A percentile compares a stretch with the other conserved stretches of the same genome.
Conservation (phyloP, 768 basidiomycete genomes). For the Hirschioporus abietinus region DNA sequence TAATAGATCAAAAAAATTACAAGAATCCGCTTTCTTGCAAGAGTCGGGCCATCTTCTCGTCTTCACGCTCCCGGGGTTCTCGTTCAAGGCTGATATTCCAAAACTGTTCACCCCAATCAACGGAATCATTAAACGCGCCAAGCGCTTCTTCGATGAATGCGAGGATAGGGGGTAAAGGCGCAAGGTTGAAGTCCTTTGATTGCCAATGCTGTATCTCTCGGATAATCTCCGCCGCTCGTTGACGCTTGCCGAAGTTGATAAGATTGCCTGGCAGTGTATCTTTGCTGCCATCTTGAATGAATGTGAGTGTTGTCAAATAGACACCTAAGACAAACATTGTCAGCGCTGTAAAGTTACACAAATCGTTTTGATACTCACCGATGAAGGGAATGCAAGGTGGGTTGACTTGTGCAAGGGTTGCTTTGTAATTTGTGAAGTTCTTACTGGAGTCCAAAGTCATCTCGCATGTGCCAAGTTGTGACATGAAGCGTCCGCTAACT, state of each 20-base stretch:
- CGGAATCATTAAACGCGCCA: conserved; percentile 60
- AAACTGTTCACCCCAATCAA: conserved; percentile 68
- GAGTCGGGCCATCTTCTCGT: conserved; percentile 92
- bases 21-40: conserved; percentile 87
- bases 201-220: conserved; percentile 97
- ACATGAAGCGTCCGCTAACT: conserved; percentile 68
- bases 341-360: conserved; percentile 1
- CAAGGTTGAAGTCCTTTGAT: conserved; percentile 82
- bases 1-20: conserved; percentile 23
- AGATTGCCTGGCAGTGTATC: conserved; percentile 73
- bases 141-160: conserved; percentile 77
- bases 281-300: conserved; percentile 94
- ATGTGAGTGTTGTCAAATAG: conserved; percentile 93
- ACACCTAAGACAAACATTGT: conserved; percentile 53
- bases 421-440: conserved; percentile 86
- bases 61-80: conserved; percentile 92
- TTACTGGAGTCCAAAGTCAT: conserved; percentile 88
- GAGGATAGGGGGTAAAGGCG: conserved; percentile 57
- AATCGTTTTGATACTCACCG: conserved; percentile 43
- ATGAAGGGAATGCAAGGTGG: conserved; percentile 97
- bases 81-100: conserved; percentile 84
- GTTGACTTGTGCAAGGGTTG: conserved; percentile 72
- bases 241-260: conserved; percentile 94
- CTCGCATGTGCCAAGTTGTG: conserved; percentile 74
- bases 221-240: conserved; percentile 94